Conservation (phyloP, 2,329 filamentous ascomycete species). For the Cladosporium sp. region DNA sequence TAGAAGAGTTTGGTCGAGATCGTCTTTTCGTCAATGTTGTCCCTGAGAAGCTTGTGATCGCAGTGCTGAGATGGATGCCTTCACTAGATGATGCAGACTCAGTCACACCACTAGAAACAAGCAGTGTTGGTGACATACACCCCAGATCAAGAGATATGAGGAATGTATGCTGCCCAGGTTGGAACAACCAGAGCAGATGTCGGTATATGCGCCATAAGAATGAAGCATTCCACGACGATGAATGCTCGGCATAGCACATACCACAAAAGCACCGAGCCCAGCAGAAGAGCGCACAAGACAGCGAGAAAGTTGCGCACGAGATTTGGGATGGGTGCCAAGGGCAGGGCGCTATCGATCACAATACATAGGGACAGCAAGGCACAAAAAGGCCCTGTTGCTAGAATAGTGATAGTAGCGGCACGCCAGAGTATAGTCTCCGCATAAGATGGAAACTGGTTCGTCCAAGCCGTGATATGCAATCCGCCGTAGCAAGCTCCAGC, state of each 20-base stretch:
- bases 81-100: no score
- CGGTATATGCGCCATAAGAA: not conserved
- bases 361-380: not conserved
- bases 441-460: not conserved
- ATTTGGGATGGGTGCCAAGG: no score
- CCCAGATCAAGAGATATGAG: not conserved
- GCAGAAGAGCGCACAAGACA: no score
- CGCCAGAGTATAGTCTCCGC: not conserved
- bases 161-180: not conserved
- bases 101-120: no score
- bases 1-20: no score
- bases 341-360: no score
- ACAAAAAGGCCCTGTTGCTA: not conserved
- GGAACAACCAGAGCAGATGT: not conserved
- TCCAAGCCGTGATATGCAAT: not conserved
- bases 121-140: no score
- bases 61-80: no score
- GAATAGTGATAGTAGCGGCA: not conserved
- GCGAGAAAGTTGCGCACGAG: no score
- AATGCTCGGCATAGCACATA: not conserved
- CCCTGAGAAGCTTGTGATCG: no score
- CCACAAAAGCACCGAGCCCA: not conserved
- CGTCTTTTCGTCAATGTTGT: no score
- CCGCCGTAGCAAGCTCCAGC: not conserved
- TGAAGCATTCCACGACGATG: constrained; percentile 6